Evolutionary conservation across 1,284 basidiomycete species (phyloP).

Genomic region (Bjerkandera adusta): DNA sequence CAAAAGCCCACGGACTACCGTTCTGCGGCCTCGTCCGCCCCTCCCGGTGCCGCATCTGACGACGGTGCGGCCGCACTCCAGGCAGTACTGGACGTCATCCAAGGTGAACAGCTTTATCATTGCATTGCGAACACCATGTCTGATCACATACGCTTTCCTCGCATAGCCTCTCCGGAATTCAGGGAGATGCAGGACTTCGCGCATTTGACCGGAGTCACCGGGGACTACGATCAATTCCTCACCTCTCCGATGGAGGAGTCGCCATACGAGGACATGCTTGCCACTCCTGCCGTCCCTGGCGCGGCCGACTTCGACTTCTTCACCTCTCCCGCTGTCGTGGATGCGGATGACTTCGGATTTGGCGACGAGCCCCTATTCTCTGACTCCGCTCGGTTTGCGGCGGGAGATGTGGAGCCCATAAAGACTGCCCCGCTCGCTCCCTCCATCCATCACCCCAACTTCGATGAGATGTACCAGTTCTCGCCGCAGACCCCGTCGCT

Average conservation of each 20-base stretch:
- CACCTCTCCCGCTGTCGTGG: conserved; percentile 41
- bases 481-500: conserved; percentile 43
- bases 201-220: conserved; percentile 13
- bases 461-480: conserved; percentile 42
- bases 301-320: conserved; percentile 26
- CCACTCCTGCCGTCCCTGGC: conserved; percentile 48
- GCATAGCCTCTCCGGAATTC: conserved; percentile 38
- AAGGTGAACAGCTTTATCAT: conserved; percentile 29
- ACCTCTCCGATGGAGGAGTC: conserved; percentile 50
- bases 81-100: conserved; percentile 42
- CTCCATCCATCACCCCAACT: conserved; percentile 23
- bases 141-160: conserved; percentile 3
- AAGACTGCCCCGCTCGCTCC: conserved; percentile 18
- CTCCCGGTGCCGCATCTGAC: conserved; percentile 11
- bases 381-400: conserved; percentile 19
- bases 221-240: conserved; percentile 35
- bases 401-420: conserved; percentile 15
- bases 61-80: conserved; percentile 33
- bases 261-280: conserved; percentile 57
- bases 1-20: conserved; percentile 32
- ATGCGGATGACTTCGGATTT: conserved; percentile 31
- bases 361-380: conserved; percentile 28
- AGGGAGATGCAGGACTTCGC: conserved; percentile 13
- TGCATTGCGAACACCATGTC: conserved; percentile 3
- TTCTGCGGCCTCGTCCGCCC: conserved; percentile 15